phyloP scores from a whole-genome alignment of 345 rosid genomes.

The Isatis tinctoria region DNA sequence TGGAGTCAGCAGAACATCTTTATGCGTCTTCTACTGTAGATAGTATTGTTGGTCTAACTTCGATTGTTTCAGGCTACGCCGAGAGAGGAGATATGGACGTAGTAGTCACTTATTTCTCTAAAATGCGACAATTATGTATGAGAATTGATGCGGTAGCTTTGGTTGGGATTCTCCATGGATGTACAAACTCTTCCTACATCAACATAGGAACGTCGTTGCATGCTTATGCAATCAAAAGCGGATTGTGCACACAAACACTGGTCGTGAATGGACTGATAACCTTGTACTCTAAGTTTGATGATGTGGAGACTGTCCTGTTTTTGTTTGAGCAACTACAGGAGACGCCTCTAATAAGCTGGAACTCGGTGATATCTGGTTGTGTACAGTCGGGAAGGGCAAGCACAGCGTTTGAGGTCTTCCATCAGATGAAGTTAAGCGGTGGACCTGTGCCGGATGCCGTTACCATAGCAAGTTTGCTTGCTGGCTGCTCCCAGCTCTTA shows the following conservation, averaged over 20 bases:
- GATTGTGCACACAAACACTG: constrained; percentile 43
- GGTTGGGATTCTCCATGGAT: constrained; percentile 63
- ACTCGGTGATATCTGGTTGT: constrained; percentile 76
- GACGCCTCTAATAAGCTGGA: constrained; percentile 66
- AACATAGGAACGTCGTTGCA: constrained; percentile 55
- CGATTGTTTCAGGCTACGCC: constrained; percentile 60
- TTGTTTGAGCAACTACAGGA: constrained; percentile 49
- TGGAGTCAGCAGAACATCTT: constrained; percentile 49
- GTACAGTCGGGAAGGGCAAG: constrained; percentile 59
- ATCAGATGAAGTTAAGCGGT: constrained; percentile 47
- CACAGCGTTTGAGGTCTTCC: constrained; percentile 48
- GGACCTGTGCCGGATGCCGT: constrained; percentile 54
- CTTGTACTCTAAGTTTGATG: constrained; percentile 58
- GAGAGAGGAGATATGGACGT: constrained; percentile 46
- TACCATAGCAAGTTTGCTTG: constrained; percentile 58
- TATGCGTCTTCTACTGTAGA: constrained; percentile 37
- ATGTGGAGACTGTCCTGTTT: constrained; percentile 45
- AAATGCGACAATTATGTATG: constrained; percentile 44
- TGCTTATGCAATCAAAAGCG: constrained; percentile 54
- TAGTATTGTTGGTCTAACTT: constrained; percentile 60
- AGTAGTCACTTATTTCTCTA: constrained; percentile 41
- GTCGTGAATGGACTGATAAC: constrained; percentile 71
- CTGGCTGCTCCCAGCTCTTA: constrained; percentile 72
- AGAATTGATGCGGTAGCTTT: constrained; percentile 73
- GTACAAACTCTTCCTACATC: constrained; percentile 34